Evolutionary conservation across 2,329 filamentous ascomycete species (phyloP), one percentile per base, ranked within the genome.

Genomic region (Pestalotiopsis sp.): DNA sequence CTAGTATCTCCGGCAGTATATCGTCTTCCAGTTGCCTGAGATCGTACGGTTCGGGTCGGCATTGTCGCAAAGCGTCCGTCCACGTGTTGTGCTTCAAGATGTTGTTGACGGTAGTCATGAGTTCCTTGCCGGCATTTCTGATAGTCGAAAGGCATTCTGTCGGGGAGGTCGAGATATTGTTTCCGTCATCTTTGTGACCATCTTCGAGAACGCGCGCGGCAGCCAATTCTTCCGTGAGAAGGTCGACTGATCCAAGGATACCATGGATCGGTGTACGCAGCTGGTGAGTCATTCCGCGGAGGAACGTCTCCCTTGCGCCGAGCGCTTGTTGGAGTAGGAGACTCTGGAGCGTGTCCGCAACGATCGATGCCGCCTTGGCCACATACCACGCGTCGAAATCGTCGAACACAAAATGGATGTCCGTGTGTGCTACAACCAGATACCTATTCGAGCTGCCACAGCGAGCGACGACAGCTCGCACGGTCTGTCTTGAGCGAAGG

Each of bases 241-340:
- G 57, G 13, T 69, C 77, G 1, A 73, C 73, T 1, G 76, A 77
- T 1, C 77, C 78, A 0, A 85, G 76, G 2, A 85, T 83, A 0
- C 83, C 83, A 41, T 85, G 83, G 4, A 85, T 83, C 0, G 83
- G 83, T 0, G 83, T 85, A 49, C 83, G 78, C 0, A 85, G 79
- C 45, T 85, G 82, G 66, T 85, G 83, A 0, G 82, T 84, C 9
- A 85, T 79, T 0, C 82, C 81, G 3, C 83, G 77, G 0, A 85
- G 73, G 67, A 85, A 85, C 3, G 73, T 78, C 1, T 84, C 82
- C 66, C 84, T 85, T 0, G 82, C 81, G 13, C 73, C 73, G 68
- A 84, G 76, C 0, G 81, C 83, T 69, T 85, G 82, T 27, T 77
- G 72, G 0, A 85, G 71, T 12, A 79, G 71, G 2, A 72, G 74